Evolutionary conservation across 2,329 filamentous ascomycete genomes (phyloP).

Genomic region (Elsinoe australis): DNA sequence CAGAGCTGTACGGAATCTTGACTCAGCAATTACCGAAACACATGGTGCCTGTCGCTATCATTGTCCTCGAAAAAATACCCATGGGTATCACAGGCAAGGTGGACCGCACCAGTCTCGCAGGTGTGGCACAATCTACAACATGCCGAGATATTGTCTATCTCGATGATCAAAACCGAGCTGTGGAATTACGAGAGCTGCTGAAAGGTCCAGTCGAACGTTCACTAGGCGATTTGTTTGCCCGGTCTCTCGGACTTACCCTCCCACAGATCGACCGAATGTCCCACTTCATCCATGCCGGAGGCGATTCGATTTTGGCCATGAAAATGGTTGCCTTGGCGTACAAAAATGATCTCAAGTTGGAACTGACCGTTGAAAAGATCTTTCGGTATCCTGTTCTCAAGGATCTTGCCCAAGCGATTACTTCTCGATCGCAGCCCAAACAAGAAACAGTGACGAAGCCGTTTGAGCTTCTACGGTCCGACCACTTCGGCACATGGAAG

Average conservation of each 20-base stretch:
- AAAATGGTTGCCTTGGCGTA: slow-evolving; percentile 51
- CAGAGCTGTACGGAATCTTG: too few relatives aligned
- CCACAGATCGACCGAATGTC: slow-evolving; percentile 47
- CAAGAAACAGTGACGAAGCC: too few relatives aligned
- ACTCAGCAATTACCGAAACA: not conserved
- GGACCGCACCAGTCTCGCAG: not conserved
- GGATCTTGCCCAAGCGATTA: not conserved
- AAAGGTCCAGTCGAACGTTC: slow-evolving; percentile 26
- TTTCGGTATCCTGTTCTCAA: not conserved
- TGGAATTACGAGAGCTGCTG: not conserved
- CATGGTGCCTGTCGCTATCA: slow-evolving; percentile 1
- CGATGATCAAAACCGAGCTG: not conserved
- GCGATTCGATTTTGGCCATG: slow-evolving; percentile 56
- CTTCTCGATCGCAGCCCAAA: too few relatives aligned
- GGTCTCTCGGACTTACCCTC: slow-evolving; percentile 39
- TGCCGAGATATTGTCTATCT: not conserved
- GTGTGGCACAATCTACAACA: too few relatives aligned
- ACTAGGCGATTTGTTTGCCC: slow-evolving; percentile 44
- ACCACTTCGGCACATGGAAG: too few relatives aligned
- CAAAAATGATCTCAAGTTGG: slow-evolving; percentile 42
- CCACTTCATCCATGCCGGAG: slow-evolving; percentile 54
- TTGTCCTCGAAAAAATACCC: not conserved
- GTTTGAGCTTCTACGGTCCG: too few relatives aligned
- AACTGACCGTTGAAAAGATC: slow-evolving; percentile 20
- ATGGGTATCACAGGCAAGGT: not conserved